Base-by-base conservation (phyloP, 1,139 yeast species). In the Oligophagozyma castellii region DNA sequence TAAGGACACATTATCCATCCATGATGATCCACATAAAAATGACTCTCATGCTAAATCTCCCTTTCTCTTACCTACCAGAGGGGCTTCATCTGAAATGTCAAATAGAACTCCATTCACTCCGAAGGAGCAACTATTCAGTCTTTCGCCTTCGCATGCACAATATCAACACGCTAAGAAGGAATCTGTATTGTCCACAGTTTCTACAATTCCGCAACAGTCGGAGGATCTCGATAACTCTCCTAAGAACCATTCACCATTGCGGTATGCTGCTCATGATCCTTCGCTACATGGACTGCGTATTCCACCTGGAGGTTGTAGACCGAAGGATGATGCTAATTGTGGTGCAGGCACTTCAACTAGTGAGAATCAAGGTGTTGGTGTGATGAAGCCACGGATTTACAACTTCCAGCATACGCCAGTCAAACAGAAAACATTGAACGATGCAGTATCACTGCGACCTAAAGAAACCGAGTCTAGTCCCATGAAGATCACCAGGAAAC, bases 401-500 rank as follows among this genome's bases (percentile, higher is more conserved):
- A 29, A 34, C 7, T 48, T 48, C 33, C 53, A 48, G 30, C 51
- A 48, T 26, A 48, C 52, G 3, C 52, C 53, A 10, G 34, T 40
- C 11, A 46, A 46, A 24, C 35, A 25, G n/a, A 18, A 18, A 7
- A 18, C 20, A 18, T 7, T 18, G 20, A 10, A 7, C 20, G 20
- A 7, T 7, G 20, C 20, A 10, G 20, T 18, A 10, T 18, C 20
- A 7, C 20, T 10, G 8, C 20, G 10, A 7, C 10, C 20, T 18
- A 18, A 7, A 7, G 10, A 30, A 23, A n/a, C n/a, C n/a, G n/a
- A n/a, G n/a, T n/a, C 35, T 12, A 48, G 51, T 23, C 51, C 53
- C 2, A 26, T 43, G 15, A 56, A 53, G 29, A 48, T 52, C 3
- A 47, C 51, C 7, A 55, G 55, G 27, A 59, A 57, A 32, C 56